Evolutionary conservation across 2,329 filamentous ascomycete species (phyloP).

Genomic region (Emmonsia crescens): DNA sequence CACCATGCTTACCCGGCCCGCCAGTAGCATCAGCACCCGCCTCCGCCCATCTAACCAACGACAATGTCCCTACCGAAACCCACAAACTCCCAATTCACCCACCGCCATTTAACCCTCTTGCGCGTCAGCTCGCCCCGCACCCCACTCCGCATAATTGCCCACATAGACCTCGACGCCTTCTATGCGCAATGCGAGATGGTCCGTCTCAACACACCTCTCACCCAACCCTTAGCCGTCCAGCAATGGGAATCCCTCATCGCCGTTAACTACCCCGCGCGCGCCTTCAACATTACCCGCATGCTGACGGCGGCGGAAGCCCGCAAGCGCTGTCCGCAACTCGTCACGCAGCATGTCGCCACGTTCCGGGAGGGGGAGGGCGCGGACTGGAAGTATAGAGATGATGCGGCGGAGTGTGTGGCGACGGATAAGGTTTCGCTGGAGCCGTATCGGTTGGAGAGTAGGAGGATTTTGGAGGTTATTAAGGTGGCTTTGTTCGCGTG

Average conservation of each 20-base stretch:
- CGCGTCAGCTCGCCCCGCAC: constrained; percentile 58
- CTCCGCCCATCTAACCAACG: neutral
- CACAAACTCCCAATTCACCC: constrained; percentile 52
- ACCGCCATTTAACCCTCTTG: constrained; percentile 69
- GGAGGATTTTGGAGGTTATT: constrained; percentile 68
- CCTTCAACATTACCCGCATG: constrained; percentile 68
- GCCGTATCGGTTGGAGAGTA: constrained; percentile 75
- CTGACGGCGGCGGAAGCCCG: constrained; percentile 70
- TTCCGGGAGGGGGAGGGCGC: constrained; percentile 80
- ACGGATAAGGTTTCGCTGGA: constrained; percentile 92
- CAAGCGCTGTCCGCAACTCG: constrained; percentile 73
- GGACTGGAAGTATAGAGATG: constrained; percentile 80
- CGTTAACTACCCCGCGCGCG: constrained; percentile 85
- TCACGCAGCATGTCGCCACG: constrained; percentile 86
- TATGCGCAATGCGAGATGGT: constrained; percentile 96
- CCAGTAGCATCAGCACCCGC: neutral
- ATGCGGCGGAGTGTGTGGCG: constrained; percentile 66
- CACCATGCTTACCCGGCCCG: neutral
- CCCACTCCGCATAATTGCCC: constrained; percentile 76
- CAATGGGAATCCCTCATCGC: constrained; percentile 95
- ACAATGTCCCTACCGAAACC: neutral
- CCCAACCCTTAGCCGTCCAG: constrained; percentile 79
- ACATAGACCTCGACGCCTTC: constrained; percentile 94
- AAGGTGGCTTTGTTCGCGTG: constrained; percentile 56
- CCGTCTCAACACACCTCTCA: constrained; percentile 60